These are phyloP conservation scores for Gypsophila paniculata DNA, from an alignment of 179 eudicot genomes.

Conservation along the genomic window DNA sequence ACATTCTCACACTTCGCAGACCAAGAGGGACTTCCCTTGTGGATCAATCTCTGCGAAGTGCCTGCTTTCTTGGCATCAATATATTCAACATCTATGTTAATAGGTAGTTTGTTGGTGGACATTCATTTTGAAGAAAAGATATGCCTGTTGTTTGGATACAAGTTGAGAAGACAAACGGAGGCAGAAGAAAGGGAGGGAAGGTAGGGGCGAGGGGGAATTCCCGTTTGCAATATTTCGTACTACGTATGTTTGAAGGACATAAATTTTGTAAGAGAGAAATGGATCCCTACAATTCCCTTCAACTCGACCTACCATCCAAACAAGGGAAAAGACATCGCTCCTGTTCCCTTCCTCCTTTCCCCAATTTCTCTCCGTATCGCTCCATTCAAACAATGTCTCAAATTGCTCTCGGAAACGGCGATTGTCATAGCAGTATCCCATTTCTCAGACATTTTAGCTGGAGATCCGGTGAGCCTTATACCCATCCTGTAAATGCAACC, in stretches of 20 bases:
- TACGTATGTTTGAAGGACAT: background rate
- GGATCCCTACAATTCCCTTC: background rate
- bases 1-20: background rate
- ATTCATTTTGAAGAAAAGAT: background rate
- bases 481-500: background rate
- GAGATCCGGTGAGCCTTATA: background rate
- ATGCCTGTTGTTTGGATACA: background rate
- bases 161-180: background rate
- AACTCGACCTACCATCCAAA: background rate
- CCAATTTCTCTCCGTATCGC: too few species aligned
- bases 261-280: too few species aligned
- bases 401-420: background rate
- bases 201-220: background rate
- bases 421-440: background rate
- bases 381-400: too few species aligned
- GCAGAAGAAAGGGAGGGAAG: too few species aligned
- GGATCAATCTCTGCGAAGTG: background rate
- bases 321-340: background rate
- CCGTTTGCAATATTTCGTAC: too few species aligned
- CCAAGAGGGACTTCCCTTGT: background rate
- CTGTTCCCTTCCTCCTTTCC: too few species aligned
- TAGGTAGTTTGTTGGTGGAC: background rate
- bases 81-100: background rate
- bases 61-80: background rate
- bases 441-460: background rate